Base-by-base conservation (phyloP, 2,329 filamentous ascomycete species). In the Neonectria faginata region DNA sequence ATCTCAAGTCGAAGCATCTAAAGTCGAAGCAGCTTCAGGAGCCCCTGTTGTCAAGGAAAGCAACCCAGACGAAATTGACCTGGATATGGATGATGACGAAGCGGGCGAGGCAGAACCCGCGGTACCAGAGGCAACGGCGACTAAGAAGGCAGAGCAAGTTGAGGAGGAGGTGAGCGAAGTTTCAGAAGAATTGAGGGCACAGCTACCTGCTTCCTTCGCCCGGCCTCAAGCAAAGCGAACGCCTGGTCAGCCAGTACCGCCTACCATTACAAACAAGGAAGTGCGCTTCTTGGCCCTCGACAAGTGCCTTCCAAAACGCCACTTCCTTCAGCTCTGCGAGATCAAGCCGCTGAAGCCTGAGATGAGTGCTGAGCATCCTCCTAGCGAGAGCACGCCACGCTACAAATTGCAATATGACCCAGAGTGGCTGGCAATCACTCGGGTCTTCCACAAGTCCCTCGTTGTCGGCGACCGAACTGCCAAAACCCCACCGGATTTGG, bases 371-470 rank as follows among this genome's bases (percentile, higher is more conserved):
- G 47, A 60, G 3, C 57, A 74, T 55, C 68, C 68, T 45, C 70
- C 74, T 5, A 60, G 58, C 5, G 22, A 71, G 12, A 60, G 64
- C 4, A 60, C 58, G 1, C 71, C 74, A 20, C 88, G 89, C 1
- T 86, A 88, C 70, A 83, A 81, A 11, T 84, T 97, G 0, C 82
- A 89, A 52, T 98, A 99, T 76, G 96, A 99, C 77, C 88, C 90
- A 11, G 96, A 99, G 80, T 99, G 95, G 95, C 89, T 99, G 8
- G 92, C 96, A 45, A 97, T 99, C 68, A 94, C 91, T 12, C 91
- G 95, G 45, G 91, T 89, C 8, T 97, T 98, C 74, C 88, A 92
- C 44, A 72, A 83, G 3, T 84, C 88, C 44, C 83, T 96, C 2
- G 79, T 81, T 1, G 81, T 95, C 41, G 92, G 92, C 62, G 83